Percentiles rank a stretch among this genome's conserved stretches.
Evolutionary conservation across 192 early-diverging fungal species (phyloP).

Genomic region (Fimicolochytrium jonesii): DNA sequence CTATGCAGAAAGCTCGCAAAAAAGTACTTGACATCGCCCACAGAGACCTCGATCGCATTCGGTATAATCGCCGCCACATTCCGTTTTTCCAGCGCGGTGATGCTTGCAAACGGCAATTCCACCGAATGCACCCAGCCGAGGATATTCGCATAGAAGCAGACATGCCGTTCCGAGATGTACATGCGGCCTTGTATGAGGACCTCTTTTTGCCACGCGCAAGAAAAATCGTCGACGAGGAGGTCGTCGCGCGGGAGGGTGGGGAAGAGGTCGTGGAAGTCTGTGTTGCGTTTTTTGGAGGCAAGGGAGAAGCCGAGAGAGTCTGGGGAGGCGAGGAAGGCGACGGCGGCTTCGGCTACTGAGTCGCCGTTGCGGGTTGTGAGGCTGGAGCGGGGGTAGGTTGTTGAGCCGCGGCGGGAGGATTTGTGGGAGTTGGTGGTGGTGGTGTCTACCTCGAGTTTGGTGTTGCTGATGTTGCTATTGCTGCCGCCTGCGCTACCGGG

Average conservation of each 20-base stretch:
- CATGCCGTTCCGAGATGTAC: slow-evolving; percentile 35
- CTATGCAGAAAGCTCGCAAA: slow-evolving; percentile 44
- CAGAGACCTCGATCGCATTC: slow-evolving; percentile 38
- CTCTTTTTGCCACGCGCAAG: slow-evolving; percentile 50
- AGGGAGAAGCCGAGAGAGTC: neutral
- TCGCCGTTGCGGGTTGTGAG: neutral
- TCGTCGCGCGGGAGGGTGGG: slow-evolving; percentile 30
- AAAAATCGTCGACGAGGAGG: slow-evolving; percentile 34
- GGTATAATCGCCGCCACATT: slow-evolving; percentile 43
- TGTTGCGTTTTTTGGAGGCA: slow-evolving; percentile 33
- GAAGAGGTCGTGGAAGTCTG: slow-evolving; percentile 49
- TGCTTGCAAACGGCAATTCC: slow-evolving; percentile 27
- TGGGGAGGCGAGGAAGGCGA: neutral
- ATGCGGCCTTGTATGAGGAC: slow-evolving; percentile 44
- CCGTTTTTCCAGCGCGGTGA: slow-evolving; percentile 37
- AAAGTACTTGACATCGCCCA: slow-evolving; percentile 27
- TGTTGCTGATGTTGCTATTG: too few relatives aligned
- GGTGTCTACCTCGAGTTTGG: too few relatives aligned
- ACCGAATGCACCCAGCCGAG: slow-evolving; percentile 44
- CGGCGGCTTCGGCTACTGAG: slow-evolving; percentile 8
- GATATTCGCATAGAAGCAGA: slow-evolving; percentile 44
- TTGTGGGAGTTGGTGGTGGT: too few relatives aligned
- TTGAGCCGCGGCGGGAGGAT: neutral
- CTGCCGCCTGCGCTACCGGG: too few relatives aligned
- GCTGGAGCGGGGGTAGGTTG: neutral